Conservation (phyloP, 164 flowering plant genomes). For the Sextonia rubra region DNA sequence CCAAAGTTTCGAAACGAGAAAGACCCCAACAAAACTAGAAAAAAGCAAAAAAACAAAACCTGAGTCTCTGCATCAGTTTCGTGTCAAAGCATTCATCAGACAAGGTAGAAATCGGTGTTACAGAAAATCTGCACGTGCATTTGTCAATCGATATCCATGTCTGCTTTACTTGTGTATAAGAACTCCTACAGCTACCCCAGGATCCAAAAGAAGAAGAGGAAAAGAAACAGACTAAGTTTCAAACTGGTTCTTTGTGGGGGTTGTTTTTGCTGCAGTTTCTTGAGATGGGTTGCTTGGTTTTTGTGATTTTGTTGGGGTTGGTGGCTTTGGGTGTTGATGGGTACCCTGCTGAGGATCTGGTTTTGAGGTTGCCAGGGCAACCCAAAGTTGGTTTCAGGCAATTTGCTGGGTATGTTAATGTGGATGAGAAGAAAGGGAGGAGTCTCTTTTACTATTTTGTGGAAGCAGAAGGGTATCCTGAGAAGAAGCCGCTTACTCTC, state of each 20-base stretch:
- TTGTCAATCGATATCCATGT: neutral
- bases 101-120: too few relatives aligned
- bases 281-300: constrained; percentile 17
- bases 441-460: constrained; percentile 93
- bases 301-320: constrained; percentile 22
- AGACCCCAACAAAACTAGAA: too few relatives aligned
- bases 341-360: constrained; percentile 69
- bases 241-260: neutral
- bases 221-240: constrained; percentile 1
- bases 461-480: constrained; percentile 66
- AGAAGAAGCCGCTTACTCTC: constrained; percentile 66
- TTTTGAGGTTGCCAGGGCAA: constrained; percentile 75
- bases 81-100: too few relatives aligned
- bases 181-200: neutral
- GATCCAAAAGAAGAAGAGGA: neutral
- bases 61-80: neutral
- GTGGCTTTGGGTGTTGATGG: constrained; percentile 34
- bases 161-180: neutral
- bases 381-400: constrained; percentile 79
- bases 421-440: constrained; percentile 70
- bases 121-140: neutral
- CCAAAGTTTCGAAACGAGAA: too few relatives aligned
- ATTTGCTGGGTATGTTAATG: constrained; percentile 82
- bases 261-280: neutral
- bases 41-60: too few relatives aligned